Base-by-base conservation (phyloP, 495 filamentous ascomycete genomes). In the Hypomontagnella monticulosa region DNA sequence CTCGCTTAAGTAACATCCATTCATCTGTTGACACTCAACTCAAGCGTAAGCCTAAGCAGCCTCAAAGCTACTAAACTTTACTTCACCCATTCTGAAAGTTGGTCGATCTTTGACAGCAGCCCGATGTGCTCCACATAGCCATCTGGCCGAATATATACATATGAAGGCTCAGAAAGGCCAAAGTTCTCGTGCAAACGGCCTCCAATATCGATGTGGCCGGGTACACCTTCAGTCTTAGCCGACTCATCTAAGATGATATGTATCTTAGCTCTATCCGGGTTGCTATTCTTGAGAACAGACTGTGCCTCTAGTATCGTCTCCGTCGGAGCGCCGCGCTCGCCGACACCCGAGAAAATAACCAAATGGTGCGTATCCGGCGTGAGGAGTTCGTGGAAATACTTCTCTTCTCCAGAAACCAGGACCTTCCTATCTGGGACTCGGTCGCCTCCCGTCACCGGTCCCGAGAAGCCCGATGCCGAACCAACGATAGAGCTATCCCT, bases 141-240 rank as follows among this genome's bases (percentile, higher is more conserved):
- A 52, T 82, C 80, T 0, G 80, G 80, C 6, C 79, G 69, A 23
- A 80, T 73, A 8, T 78, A 66, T 20, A 78, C 67, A 58, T 75
- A 80, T 0, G 73, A 71, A 0, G 75, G 61, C 41, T 57, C 57
- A 3, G 63, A 61, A 49, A 76, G 75, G 2, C 80, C 79, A 34
- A 77, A 80, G 8, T 64, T 54, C 4, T 46, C 4, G 57, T 79
- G 76, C 8, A 77, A n/a, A 11, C 23, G 54, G 10, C 71, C 76
- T 4, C 62, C 73, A 8, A 46, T 15, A 42, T 81, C 78, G 5
- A 46, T 20, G 54, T 75, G 64, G 0, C 47, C 63, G 43, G 37
- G 49, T 19, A 10, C 10, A n/a, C 19, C 16, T 3, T 15, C 23
- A 32, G 43, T 16, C 11, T 54, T 61, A 9, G 38, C 37, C 1